A percentile compares a stretch with the other conserved stretches of the same genome.
These are phyloP conservation scores for Penicillium silybi DNA, from an alignment of 495 filamentous ascomycete genomes.

Conservation along the genomic window DNA sequence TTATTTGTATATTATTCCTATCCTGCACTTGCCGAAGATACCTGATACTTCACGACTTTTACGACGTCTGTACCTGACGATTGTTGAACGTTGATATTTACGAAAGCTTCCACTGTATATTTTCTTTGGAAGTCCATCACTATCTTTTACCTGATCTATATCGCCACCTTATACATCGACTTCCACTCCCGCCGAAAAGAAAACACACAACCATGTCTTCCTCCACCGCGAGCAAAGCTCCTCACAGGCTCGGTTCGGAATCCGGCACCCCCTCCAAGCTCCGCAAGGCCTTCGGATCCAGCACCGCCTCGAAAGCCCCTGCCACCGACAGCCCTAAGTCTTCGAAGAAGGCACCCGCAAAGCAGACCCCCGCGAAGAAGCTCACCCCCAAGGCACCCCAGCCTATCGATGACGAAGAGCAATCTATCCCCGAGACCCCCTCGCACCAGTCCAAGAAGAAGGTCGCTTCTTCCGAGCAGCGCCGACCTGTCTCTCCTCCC, in stretches of 20 bases:
- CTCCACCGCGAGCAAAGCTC: slow-evolving; percentile 20
- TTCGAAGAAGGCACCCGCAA: slow-evolving; percentile 18
- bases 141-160: background rate
- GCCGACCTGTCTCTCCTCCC: slow-evolving; percentile 23
- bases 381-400: slow-evolving; percentile 26
- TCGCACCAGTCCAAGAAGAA: slow-evolving; percentile 34
- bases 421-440: slow-evolving; percentile 22
- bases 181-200: background rate
- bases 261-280: slow-evolving; percentile 46
- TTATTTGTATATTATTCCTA: slow-evolving; percentile 3
- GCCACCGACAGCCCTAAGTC: slow-evolving; percentile 23
- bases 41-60: slow-evolving; percentile 1
- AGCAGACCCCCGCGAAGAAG: slow-evolving; percentile 18
- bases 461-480: slow-evolving; percentile 28
- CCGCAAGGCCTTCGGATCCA: slow-evolving; percentile 44
- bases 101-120: background rate
- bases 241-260: slow-evolving; percentile 25
- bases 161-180: background rate
- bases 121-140: background rate
- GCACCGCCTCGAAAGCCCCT: slow-evolving; percentile 27
- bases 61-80: slow-evolving; percentile 6
- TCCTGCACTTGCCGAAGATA: background rate
- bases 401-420: slow-evolving; percentile 17
- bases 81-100: background rate
- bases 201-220: slow-evolving; percentile 14